Evolutionary conservation across 2,329 filamentous ascomycete species (phyloP).

Genomic region (Arthrobotrys pseudoclavata): DNA sequence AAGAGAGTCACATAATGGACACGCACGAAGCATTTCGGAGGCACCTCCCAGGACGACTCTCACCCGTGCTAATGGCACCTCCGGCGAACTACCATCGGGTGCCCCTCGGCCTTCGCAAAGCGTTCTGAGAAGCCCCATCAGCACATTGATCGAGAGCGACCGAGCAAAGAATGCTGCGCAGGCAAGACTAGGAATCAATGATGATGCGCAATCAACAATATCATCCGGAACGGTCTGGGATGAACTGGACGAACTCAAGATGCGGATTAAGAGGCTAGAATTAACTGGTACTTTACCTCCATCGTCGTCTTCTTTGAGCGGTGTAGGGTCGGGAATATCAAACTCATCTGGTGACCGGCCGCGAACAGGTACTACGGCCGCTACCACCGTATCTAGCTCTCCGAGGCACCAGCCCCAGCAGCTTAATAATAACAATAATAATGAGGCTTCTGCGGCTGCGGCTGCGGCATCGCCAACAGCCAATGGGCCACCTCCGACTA

Average conservation of each 20-base stretch:
- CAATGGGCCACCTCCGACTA: slow-evolving; percentile 69
- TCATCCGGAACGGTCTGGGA: slow-evolving; percentile 95
- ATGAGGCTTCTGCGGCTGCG: slow-evolving; percentile 35
- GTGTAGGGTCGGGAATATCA: slow-evolving; percentile 78
- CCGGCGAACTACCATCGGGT: slow-evolving; percentile 50
- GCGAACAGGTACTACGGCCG: slow-evolving; percentile 88
- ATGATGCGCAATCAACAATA: slow-evolving; percentile 86
- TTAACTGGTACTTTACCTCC: slow-evolving; percentile 87
- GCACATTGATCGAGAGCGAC: slow-evolving; percentile 60
- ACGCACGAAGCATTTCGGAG: slow-evolving; percentile 54
- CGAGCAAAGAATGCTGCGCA: slow-evolving; percentile 54
- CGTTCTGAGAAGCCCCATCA: slow-evolving; percentile 44
- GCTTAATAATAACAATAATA: slow-evolving; percentile 61
- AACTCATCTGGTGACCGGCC: slow-evolving; percentile 83
- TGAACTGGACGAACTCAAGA: slow-evolving; percentile 94
- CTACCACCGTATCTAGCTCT: slow-evolving; percentile 90
- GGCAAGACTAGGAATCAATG: slow-evolving; percentile 64
- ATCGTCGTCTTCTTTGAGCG: slow-evolving; percentile 79
- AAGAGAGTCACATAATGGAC: slow-evolving; percentile 47
- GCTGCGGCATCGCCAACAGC: slow-evolving; percentile 67
- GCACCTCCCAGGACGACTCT: slow-evolving; percentile 56
- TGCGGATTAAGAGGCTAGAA: slow-evolving; percentile 89
- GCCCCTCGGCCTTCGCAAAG: slow-evolving; percentile 54
- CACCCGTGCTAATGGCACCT: slow-evolving; percentile 55
- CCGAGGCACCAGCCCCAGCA: slow-evolving; percentile 76